These are phyloP conservation scores for Suillus ampliporus DNA, from an alignment of 768 basidiomycete species.

Conservation along the genomic window DNA sequence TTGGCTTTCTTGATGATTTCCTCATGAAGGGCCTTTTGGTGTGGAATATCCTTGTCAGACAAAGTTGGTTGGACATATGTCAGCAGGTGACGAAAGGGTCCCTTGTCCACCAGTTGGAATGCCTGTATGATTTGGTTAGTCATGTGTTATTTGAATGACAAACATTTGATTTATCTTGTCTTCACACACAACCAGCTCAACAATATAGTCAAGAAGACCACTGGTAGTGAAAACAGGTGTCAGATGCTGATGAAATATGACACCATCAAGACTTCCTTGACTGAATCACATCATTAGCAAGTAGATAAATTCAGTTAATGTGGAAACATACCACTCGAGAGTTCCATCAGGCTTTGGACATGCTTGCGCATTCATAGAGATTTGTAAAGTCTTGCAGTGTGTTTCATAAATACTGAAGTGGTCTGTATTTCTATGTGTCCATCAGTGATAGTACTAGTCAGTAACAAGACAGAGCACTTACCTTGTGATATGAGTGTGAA, in stretches of 20 bases:
- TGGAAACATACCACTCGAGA: neutral
- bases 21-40: neutral
- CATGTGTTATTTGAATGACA: neutral
- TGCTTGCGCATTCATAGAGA: neutral
- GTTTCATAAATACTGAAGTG: neutral
- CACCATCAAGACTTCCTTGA: neutral
- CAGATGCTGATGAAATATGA: neutral
- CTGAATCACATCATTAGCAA: neutral
- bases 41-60: slow-evolving; percentile 1
- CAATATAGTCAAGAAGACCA: neutral
- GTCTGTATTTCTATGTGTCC: too few relatives aligned
- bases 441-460: too few relatives aligned
- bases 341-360: neutral
- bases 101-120: slow-evolving; percentile 4
- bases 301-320: neutral
- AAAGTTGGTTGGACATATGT: neutral
- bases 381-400: neutral
- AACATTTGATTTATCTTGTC: neutral
- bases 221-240: neutral
- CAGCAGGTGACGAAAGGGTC: neutral
- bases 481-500: too few relatives aligned
- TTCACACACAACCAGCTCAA: neutral
- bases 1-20: neutral
- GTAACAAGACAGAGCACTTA: too few relatives aligned
- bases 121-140: neutral